Percentiles rank a stretch among this genome's conserved stretches.
Conservation (phyloP, 495 filamentous ascomycete genomes). For the Daldinia decipiens region DNA sequence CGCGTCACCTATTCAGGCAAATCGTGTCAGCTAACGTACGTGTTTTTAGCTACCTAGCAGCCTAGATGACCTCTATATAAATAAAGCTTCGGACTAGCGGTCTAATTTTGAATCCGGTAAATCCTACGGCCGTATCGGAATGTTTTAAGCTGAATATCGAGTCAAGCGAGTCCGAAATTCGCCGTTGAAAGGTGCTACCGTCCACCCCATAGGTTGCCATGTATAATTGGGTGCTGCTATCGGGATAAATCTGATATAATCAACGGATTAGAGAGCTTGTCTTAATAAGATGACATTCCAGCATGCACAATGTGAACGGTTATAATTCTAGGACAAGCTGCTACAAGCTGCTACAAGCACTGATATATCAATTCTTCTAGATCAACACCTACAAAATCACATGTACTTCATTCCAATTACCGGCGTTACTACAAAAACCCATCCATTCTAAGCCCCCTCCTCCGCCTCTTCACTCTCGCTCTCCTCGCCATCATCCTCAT, state of each 20-base stretch:
- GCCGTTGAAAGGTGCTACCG: no score
- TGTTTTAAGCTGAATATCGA: background rate
- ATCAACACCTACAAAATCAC: slow-evolving; percentile 1
- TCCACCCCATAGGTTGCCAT: no score
- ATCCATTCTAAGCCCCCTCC: background rate
- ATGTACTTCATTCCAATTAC: background rate
- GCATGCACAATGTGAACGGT: background rate
- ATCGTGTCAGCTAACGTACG: slow-evolving; percentile 12
- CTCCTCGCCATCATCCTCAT: slow-evolving; percentile 22
- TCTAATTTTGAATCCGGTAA: slow-evolving; percentile 2
- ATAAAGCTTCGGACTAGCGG: background rate
- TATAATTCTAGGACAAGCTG: background rate
- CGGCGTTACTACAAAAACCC: background rate
- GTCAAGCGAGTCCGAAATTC: background rate
- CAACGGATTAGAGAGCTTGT: background rate
- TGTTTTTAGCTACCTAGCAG: background rate
- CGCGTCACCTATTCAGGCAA: background rate
- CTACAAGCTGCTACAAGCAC: background rate
- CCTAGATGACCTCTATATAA: background rate
- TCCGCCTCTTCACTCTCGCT: background rate
- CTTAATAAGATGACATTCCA: background rate
- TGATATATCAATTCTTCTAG: slow-evolving; percentile 17
- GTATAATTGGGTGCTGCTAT: background rate
- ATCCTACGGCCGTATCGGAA: background rate
- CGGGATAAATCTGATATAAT: background rate